Evolutionary conservation across 495 filamentous ascomycete genomes (phyloP).

Genomic region (Tuber microsphaerosporum): DNA sequence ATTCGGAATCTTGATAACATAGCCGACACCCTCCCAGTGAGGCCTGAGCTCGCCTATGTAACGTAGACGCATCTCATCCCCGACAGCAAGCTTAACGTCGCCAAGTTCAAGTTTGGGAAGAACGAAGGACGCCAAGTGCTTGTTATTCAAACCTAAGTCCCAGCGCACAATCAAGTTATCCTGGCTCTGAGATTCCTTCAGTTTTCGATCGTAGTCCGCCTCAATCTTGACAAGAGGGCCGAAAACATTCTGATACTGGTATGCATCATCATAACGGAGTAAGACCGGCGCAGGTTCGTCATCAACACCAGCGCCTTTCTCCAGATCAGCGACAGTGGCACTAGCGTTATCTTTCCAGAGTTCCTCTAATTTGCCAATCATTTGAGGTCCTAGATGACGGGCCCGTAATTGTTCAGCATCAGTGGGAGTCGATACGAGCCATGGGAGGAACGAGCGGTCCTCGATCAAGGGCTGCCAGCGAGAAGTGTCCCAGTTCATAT

Average conservation of each 20-base stretch:
- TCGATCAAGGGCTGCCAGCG: constrained; percentile 97
- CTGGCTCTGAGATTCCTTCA: constrained; percentile 97
- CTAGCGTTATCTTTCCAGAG: constrained; percentile 96
- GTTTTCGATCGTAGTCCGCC: constrained; percentile 97
- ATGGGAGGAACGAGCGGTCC: constrained; percentile 87
- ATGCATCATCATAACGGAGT: constrained; percentile 92
- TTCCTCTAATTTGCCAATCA: constrained; percentile 95
- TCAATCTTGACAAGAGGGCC: constrained; percentile 98
- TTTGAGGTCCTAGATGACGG: constrained; percentile 83
- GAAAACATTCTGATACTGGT: constrained; percentile 98
- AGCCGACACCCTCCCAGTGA: constrained; percentile 96
- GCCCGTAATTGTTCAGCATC: constrained; percentile 95
- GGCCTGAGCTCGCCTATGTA: constrained; percentile 92
- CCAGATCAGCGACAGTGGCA: constrained; percentile 84
- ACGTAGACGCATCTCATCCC: constrained; percentile 95
- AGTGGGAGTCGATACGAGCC: constrained; percentile 83
- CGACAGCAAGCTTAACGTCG: constrained; percentile 95
- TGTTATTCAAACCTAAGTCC: constrained; percentile 96
- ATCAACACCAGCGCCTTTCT: constrained; percentile 87
- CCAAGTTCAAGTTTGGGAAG: constrained; percentile 95
- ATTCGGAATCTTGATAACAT: constrained; percentile 99
- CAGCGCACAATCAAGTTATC: constrained; percentile 89
- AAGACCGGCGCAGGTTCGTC: constrained; percentile 92
- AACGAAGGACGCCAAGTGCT: constrained; percentile 91
- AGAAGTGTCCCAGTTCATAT: constrained; percentile 99